Base-by-base conservation (phyloP, 2,329 filamentous ascomycete species). In the Aspergillus aculeatinus region DNA sequence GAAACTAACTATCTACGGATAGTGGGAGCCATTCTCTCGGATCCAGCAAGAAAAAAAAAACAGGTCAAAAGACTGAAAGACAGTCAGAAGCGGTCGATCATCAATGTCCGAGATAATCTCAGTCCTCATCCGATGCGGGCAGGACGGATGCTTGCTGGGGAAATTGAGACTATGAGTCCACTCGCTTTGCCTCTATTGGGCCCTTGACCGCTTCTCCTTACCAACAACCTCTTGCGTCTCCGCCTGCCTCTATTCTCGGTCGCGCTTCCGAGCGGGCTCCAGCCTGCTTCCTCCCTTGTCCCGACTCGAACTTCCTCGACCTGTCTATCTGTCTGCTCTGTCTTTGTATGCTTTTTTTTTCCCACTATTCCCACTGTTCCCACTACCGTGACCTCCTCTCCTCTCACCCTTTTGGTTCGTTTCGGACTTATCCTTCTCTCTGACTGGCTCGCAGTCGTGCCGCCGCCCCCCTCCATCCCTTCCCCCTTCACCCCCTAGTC, bases 11-110 rank as follows among this genome's bases (percentile, higher is more conserved):
- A 35, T 35, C 12, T 35, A 35, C 14, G 33, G 33, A 16, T 52
- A 35, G 49, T 48, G 33, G 50, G 60, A 65, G 64, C 68, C 68
- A 69, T 55, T 66, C 52, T 61, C 60, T 63, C 68, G 68, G 68
- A 69, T 65, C 62, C 63, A 55, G 57, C 56, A 53, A 23, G 55
- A 57, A 55, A 23, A 57, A 57, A 55, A 48, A 52, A 51, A 55
- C 53, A 51, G 57, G 57, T 54, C 48, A 49, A 35, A 4, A 35
- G 5, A 12, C 33, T 35, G 33, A 16, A 35, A 35, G 33, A 35
- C 21, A 5, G 14, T 16, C 25, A 29, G 7, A 4, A 21, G 10
- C 48, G 16, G 23, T 50, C 48, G 29, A 50, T 27, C 48, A 50
- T 31, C 48, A 31, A 31, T 50, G 60, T 54, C 57, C 57, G 42